Conservation (phyloP, 2,329 filamentous ascomycete species). For the Fusarium ambrosium region DNA sequence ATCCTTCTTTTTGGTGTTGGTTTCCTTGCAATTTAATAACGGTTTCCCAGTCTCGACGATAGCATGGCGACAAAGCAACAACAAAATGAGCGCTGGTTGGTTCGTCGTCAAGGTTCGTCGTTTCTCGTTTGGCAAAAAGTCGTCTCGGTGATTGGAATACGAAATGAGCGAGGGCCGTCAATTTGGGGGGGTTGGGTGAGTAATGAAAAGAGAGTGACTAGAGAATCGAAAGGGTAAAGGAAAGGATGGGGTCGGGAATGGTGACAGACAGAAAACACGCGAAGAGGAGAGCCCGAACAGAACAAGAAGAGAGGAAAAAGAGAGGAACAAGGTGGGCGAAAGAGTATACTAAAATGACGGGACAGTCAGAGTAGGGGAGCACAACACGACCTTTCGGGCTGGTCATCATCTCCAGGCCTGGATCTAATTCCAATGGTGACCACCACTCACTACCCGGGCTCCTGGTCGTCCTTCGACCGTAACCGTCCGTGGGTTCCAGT, state of each 20-base stretch:
- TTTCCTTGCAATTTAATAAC: slow-evolving; percentile 32
- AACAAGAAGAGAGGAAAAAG: slow-evolving; percentile 27
- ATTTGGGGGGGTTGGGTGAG: background rate
- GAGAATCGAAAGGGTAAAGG: slow-evolving; percentile 20
- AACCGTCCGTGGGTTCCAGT: slow-evolving; percentile 20
- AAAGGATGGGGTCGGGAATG: slow-evolving; percentile 36
- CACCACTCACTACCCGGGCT: slow-evolving; percentile 5
- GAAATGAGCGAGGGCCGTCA: slow-evolving; percentile 28
- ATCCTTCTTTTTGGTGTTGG: slow-evolving; percentile 11
- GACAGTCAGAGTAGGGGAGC: slow-evolving; percentile 4
- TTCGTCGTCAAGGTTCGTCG: slow-evolving; percentile 41
- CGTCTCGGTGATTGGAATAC: slow-evolving; percentile 22
- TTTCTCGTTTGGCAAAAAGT: slow-evolving; percentile 28
- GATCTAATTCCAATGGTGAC: slow-evolving; percentile 6
- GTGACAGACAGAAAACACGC: background rate
- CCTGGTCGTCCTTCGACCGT: slow-evolving; percentile 1
- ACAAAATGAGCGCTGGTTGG: slow-evolving; percentile 36
- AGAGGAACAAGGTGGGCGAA: slow-evolving; percentile 33
- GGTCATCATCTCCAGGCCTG: slow-evolving; percentile 15
- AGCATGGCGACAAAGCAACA: slow-evolving; percentile 45
- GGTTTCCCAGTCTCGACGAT: slow-evolving; percentile 42
- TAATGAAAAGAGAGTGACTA: slow-evolving; percentile 30
- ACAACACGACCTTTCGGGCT: slow-evolving; percentile 20
- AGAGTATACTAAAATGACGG: slow-evolving; percentile 42
- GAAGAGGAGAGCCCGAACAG: slow-evolving; percentile 25